Evolutionary conservation across 768 basidiomycete species (phyloP), one percentile per base, ranked within the genome.

Genomic region (Termitomyces sp.): DNA sequence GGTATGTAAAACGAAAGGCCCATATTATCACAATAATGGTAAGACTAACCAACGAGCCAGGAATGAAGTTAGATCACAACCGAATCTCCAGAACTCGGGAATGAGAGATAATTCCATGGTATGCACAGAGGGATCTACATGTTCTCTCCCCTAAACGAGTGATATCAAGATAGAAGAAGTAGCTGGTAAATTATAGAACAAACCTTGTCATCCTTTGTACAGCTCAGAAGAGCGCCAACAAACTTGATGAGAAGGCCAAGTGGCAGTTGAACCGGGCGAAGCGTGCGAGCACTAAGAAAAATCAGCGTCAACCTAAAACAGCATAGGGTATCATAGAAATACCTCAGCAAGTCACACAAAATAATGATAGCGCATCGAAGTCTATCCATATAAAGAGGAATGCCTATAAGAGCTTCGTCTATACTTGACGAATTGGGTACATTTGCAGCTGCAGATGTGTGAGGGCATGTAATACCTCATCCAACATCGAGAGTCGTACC

Each of bases 191-290:
- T 12, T 33, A 60, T 38, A 32, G 33, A 35, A 56, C 59, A 32
- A 49, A 77, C 80, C 65, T 73, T 79, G 20, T 80, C 82, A 10
- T 85, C 80, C 18, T 53, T 63, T 10, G 77, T 75, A 71, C 82
- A 68, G 66, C 71, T 68, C 65, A 85, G 64, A 18, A 92, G 72
- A 9, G 79, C 75, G 26, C 73, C 66, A 26, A 77, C 75, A 33
- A 92, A 78, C 45, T 78, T 76, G 13, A 80, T 75, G 18, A 92
- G 63, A 40, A 74, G 66, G 4, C 89, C 91, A n/a, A 90, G 64
- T 0, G 92, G 90, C 9, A 93, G 66, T 60, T 79, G 77, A 0
- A 93, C 83, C 18, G 88, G 83, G 9, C 91, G 82, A 45, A 79
- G 75, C 2, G 77, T 75, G 2, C 77, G 69, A 13, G 84, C 73